Evolutionary conservation across 345 rosid genomes (phyloP), one percentile per base, ranked within the genome.

Genomic region (Salix arbutifolia): DNA sequence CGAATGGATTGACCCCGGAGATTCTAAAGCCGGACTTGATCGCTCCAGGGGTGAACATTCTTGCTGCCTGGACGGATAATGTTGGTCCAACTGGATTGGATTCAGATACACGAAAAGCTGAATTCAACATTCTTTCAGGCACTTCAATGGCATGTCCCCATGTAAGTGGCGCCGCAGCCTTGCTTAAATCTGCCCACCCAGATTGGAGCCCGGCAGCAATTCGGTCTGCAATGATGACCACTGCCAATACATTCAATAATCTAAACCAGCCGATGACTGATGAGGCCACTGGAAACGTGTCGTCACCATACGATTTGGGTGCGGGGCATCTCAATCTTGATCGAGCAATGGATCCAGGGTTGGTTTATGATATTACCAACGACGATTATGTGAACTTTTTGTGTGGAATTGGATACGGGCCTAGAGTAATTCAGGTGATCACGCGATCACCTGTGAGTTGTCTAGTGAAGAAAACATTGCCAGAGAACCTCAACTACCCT

Each of bases 131-230:
- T 31, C 79, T 94, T 12, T 94, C 94, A 0, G 96, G 96, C 50
- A 94, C 96, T 35, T 94, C 96, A 7, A 94, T 94, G 94, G 97
- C 97, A 25, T 86, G 90, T 73, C 97, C 94, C 33, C 95, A 91
- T 33, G 92, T 90, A 0, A 91, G 94, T 52, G 97, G 98, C 0
- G 96, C 96, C 0, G 94, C 94, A 8, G 96, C 96, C 4, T 74
- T 94, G 84, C 91, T 94, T 13, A 94, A 94, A 72, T 94, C 97
- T 8, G 92, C 93, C 0, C 97, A 90, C 76, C 95, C 87, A 0
- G 79, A 86, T 79, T 94, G 97, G 97, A 92, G 91, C 50, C 95
- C 94, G 6, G 91, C 97, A 0, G 87, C 86, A 3, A 91, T 91
- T 35, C 69, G 92, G 67, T 92, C 98, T 0, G 95, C 97, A 0